Evolutionary conservation across 1,284 basidiomycete genomes (phyloP), one percentile per base, ranked within the genome.

Genomic region (Pulveroboletus sp.): DNA sequence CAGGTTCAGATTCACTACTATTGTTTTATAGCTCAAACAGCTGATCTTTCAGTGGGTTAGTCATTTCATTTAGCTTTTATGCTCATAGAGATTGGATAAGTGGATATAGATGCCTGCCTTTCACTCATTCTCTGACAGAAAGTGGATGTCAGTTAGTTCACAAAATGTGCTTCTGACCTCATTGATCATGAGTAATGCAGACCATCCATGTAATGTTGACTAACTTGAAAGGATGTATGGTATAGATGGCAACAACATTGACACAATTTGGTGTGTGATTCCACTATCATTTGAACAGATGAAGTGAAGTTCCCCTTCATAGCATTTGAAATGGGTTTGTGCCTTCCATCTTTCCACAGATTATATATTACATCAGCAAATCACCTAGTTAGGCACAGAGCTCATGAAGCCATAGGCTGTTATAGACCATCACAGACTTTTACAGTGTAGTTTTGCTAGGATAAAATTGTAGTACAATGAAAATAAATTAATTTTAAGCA

Each of bases 51-150:
- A n/a, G n/a, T n/a, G n/a, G n/a, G n/a, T n/a, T n/a, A n/a, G n/a
- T n/a, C n/a, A n/a, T n/a, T n/a, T n/a, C n/a, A n/a, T n/a, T n/a
- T n/a, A 62, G 62, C 20, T 65, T 65, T 39, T 62, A 59, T 25
- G 60, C 54, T 6, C 61, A 62, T 9, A 49, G 61, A 40, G 18
- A 62, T 12, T 64, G 62, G 59, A 62, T 64, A 45, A 64, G 61
- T 59, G n/a, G 49, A 55, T 42, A 2, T 36, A 5, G 10, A 36
- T 4, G 14, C 18, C 18, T 36, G 5, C 18, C 17, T 36, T 8
- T n/a, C 18, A 36, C 18, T 4, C n/a, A 8, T 36, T 31, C 8
- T 14, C 29, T 29, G 12, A 35, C 14, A 35, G 17, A 35, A 35
- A 17, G 14, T n/a, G 8, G 36, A 11, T 10, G 17, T 38, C 17